phyloP scores from a whole-genome alignment of 1,284 basidiomycete genomes.

The Pseudozyma tsukubaensis region DNA sequence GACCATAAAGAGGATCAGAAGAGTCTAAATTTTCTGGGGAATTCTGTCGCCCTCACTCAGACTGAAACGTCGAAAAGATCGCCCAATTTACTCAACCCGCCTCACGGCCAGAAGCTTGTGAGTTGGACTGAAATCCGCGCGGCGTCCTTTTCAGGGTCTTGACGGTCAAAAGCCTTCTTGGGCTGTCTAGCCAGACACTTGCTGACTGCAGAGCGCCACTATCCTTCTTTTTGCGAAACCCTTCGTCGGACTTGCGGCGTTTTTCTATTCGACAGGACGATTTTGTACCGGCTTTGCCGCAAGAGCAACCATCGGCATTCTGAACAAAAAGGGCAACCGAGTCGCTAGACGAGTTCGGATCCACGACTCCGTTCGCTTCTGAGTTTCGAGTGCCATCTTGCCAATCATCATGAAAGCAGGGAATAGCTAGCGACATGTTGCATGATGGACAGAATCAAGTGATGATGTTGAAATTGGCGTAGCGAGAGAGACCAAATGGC shows the following conservation, averaged over 20 bases:
- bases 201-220: not conserved
- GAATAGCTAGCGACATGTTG: not conserved
- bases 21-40: too few relatives aligned
- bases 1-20: not conserved
- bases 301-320: conserved; percentile 1
- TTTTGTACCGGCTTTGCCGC: conserved; percentile 3
- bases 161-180: too few relatives aligned
- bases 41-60: too few relatives aligned
- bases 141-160: too few relatives aligned
- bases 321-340: not conserved
- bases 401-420: not conserved
- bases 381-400: too few relatives aligned
- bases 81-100: too few relatives aligned
- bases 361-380: not conserved
- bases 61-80: too few relatives aligned
- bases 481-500: too few relatives aligned
- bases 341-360: not conserved
- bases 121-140: too few relatives aligned
- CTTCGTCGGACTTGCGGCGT: conserved; percentile 28
- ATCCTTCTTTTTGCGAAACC: not conserved
- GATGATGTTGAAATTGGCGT: too few relatives aligned
- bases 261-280: conserved; percentile 1
- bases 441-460: too few relatives aligned
- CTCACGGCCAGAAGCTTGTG: too few relatives aligned
- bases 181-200: not conserved